Conservation (phyloP, 2,329 filamentous ascomycete species). For the Epichloe sibirici region DNA sequence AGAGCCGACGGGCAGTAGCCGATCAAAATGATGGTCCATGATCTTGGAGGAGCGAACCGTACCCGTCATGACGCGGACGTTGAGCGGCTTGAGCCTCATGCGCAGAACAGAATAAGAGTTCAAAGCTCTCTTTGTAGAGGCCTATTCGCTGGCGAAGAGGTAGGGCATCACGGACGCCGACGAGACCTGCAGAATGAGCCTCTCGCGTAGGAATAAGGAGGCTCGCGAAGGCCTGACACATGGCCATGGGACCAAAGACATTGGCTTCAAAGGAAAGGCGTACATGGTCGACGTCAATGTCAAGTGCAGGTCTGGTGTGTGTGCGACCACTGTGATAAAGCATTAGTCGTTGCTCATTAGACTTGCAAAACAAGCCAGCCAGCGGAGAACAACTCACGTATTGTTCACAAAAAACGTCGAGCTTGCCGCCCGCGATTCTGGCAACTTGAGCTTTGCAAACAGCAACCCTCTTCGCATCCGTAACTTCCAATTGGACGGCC, state of each 20-base stretch:
- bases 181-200: constrained; percentile 43
- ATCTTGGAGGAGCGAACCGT: constrained; percentile 38
- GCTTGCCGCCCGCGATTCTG: constrained; percentile 35
- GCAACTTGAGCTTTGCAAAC: constrained; percentile 33
- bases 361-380: background rate
- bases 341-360: background rate
- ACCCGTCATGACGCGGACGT: constrained; percentile 44
- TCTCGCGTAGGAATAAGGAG: constrained; percentile 35
- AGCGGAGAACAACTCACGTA: constrained; percentile 27
- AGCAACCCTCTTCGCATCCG: constrained; percentile 36
- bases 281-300: constrained; percentile 39
- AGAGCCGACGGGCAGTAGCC: constrained; percentile 31
- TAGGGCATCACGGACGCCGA: constrained; percentile 39
- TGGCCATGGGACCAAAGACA: constrained; percentile 45
- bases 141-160: constrained; percentile 41
- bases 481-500: constrained; percentile 41
- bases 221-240: constrained; percentile 36
- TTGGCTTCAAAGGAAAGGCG: constrained; percentile 44
- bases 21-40: constrained; percentile 24
- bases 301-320: constrained; percentile 38
- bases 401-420: constrained; percentile 50
- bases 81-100: constrained; percentile 39
- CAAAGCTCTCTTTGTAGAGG: constrained; percentile 43
- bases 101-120: constrained; percentile 40
- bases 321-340: constrained; percentile 30